Conservation (phyloP, 1,284 basidiomycete species). For the Puccinia coronata region DNA sequence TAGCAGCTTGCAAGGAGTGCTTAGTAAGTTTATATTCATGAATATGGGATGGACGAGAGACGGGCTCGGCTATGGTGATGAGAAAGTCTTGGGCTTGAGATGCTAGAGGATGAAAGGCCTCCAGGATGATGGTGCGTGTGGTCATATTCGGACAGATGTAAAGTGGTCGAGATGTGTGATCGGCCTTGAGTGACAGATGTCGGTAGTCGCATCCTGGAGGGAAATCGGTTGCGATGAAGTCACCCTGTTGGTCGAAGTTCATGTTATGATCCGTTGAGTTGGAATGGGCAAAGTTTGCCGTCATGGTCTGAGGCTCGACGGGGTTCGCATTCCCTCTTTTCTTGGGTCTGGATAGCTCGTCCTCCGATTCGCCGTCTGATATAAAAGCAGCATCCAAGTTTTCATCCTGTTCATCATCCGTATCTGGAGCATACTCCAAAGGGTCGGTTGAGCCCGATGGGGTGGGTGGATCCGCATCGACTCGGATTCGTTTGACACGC, state of each 20-base stretch:
- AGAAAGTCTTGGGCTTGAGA: slow-evolving; percentile 98
- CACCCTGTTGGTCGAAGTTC: not conserved
- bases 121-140: slow-evolving; percentile 88
- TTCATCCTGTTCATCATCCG: slow-evolving; percentile 36
- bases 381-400: slow-evolving; percentile 47
- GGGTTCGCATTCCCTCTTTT: slow-evolving; percentile 1
- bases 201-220: slow-evolving; percentile 67
- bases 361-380: slow-evolving; percentile 45
- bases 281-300: slow-evolving; percentile 29
- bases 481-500: slow-evolving; percentile 2
- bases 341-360: slow-evolving; percentile 14
- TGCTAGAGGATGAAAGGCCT: slow-evolving; percentile 93
- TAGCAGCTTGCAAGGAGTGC: slow-evolving; percentile 96
- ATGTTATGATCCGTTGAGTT: slow-evolving; percentile 13
- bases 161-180: slow-evolving; percentile 83
- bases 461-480: not conserved
- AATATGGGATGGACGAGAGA: slow-evolving; percentile 95
- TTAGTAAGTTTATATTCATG: slow-evolving; percentile 99
- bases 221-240: slow-evolving; percentile 36
- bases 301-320: slow-evolving; percentile 30
- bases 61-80: slow-evolving; percentile 96
- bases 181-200: slow-evolving; percentile 78
- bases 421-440: not conserved
- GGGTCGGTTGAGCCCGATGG: not conserved
- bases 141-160: slow-evolving; percentile 83